These are phyloP conservation scores for Cordia subcordata DNA, from an alignment of 257 asterid species.

Conservation along the genomic window DNA sequence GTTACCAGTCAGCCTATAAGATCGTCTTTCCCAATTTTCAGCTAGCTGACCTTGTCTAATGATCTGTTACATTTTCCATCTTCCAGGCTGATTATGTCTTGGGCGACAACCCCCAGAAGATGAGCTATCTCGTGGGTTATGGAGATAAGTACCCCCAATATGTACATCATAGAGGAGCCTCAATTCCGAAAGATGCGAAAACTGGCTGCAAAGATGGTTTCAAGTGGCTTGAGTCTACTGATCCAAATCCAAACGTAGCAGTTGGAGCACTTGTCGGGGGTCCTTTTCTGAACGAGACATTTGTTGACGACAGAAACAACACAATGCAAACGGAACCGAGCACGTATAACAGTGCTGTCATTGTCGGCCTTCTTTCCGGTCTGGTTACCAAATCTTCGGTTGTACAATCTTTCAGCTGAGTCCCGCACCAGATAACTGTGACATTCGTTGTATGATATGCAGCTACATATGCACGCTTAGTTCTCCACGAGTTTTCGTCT, in stretches of 20 bases:
- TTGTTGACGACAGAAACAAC: conserved; percentile 66
- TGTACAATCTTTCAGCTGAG: conserved; percentile 38
- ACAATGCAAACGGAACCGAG: conserved; percentile 85
- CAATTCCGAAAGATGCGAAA: conserved; percentile 50
- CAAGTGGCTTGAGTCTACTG: conserved; percentile 56
- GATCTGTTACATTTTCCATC: neutral
- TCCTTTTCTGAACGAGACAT: conserved; percentile 74
- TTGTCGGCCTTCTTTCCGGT: conserved; percentile 81
- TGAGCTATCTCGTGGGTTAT: conserved; percentile 84
- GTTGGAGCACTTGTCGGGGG: conserved; percentile 88
- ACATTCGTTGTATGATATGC: too few species aligned
- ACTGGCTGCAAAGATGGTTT: conserved; percentile 82
- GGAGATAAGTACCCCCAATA: conserved; percentile 66
- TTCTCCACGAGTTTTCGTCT: too few species aligned
- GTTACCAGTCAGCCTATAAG: too few species aligned
- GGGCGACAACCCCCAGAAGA: conserved; percentile 68
- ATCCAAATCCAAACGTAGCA: conserved; percentile 78
- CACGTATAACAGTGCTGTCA: conserved; percentile 69
- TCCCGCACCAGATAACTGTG: too few species aligned
- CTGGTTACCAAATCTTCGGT: conserved; percentile 62
- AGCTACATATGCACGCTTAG: too few species aligned
- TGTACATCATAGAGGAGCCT: conserved; percentile 98
- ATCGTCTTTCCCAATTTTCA: too few species aligned
- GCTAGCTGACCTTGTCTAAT: too few species aligned
- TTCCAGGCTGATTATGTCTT: conserved; percentile 64